A percentile compares a stretch with the other conserved stretches of the same genome.
Conservation (phyloP, 1,139 yeast species). For the Taphrina communis region DNA sequence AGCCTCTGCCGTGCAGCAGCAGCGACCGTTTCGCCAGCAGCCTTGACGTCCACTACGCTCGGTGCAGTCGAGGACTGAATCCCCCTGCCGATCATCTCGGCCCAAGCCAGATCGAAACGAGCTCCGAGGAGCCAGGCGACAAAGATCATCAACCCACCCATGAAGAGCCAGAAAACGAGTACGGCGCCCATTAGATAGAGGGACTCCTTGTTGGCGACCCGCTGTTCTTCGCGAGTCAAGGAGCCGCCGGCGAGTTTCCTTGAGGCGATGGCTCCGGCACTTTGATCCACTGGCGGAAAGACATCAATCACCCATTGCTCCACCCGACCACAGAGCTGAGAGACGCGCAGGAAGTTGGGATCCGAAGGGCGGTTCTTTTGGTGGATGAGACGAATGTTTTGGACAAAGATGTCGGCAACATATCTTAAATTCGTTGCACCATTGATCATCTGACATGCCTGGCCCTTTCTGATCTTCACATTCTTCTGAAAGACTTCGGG, state of each 20-base stretch:
- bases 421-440: slow-evolving; percentile 75
- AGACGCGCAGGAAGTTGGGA: slow-evolving; percentile 84
- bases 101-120: slow-evolving; percentile 44
- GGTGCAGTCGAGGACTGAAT: not conserved
- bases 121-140: slow-evolving; percentile 49
- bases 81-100: slow-evolving; percentile 28
- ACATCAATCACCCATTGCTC: slow-evolving; percentile 49
- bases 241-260: slow-evolving; percentile 8
- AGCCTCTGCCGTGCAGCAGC: slow-evolving; percentile 13
- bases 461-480: slow-evolving; percentile 92
- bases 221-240: slow-evolving; percentile 30
- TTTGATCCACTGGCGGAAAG: slow-evolving; percentile 45
- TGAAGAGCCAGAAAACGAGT: slow-evolving; percentile 47
- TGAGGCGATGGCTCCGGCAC: slow-evolving; percentile 26
- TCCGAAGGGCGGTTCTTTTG: slow-evolving; percentile 77
- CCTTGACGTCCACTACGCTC: slow-evolving; percentile 5
- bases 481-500: slow-evolving; percentile 69
- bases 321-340: slow-evolving; percentile 85
- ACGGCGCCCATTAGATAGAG: slow-evolving; percentile 46
- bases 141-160: slow-evolving; percentile 45
- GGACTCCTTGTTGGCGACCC: slow-evolving; percentile 38
- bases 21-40: slow-evolving; percentile 13
- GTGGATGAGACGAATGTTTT: slow-evolving; percentile 76
- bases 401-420: slow-evolving; percentile 74
- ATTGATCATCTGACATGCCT: slow-evolving; percentile 71